Percentiles rank a stretch among this genome's conserved stretches.
Evolutionary conservation across 2,329 filamentous ascomycete genomes (phyloP).

Genomic region (Volutella citrinella): DNA sequence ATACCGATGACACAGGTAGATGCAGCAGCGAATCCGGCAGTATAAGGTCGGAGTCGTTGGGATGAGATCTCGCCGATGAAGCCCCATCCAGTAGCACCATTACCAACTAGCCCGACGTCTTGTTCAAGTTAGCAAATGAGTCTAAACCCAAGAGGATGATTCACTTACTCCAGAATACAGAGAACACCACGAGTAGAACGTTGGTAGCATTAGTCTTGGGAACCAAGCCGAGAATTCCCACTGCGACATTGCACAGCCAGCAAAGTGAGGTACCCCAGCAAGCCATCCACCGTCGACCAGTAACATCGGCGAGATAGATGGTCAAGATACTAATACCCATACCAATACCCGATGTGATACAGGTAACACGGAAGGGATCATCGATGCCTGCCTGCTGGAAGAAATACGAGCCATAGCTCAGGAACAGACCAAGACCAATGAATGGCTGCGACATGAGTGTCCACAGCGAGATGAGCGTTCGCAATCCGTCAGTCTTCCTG

Average conservation of each 20-base stretch:
- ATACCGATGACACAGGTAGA: slow-evolving; percentile 20
- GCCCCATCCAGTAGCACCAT: slow-evolving; percentile 24
- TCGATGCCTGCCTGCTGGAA: slow-evolving; percentile 28
- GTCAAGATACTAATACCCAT: slow-evolving; percentile 10
- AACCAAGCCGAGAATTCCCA: slow-evolving; percentile 4
- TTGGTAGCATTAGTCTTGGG: neutral
- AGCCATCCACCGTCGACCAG: slow-evolving; percentile 1
- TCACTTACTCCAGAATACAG: slow-evolving; percentile 5
- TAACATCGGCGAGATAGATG: neutral
- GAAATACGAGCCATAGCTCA: slow-evolving; percentile 51
- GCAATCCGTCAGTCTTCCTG: no score
- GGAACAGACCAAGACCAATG: no score
- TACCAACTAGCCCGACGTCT: slow-evolving; percentile 23
- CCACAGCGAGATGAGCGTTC: no score
- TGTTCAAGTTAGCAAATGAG: slow-evolving; percentile 6
- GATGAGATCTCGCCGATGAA: slow-evolving; percentile 35
- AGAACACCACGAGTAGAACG: neutral
- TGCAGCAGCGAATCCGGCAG: slow-evolving; percentile 28
- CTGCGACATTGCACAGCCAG: neutral
- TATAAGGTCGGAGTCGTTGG: slow-evolving; percentile 29
- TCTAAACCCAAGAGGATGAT: neutral
- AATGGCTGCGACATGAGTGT: no score
- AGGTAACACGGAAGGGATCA: slow-evolving; percentile 15
- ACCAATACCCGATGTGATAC: slow-evolving; percentile 12
- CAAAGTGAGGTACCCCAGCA: slow-evolving; percentile 1